Percentiles rank a stretch among this genome's conserved stretches.
Conservation (phyloP, 2,329 filamentous ascomycete genomes). For the Calonectria pseudoreteaudii region DNA sequence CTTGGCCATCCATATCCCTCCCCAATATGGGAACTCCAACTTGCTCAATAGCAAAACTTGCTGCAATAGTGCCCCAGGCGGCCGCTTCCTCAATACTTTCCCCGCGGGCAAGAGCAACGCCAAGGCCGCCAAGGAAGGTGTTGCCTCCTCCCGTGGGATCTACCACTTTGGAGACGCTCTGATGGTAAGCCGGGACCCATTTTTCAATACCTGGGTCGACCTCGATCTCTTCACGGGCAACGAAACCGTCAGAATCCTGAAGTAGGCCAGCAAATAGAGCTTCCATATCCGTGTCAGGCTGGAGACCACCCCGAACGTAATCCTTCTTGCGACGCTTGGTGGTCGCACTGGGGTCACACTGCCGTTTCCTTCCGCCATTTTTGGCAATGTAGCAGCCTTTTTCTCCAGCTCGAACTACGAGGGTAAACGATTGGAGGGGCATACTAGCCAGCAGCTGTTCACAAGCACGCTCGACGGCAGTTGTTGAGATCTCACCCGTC, state of each 20-base stretch:
- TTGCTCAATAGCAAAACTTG: constrained; percentile 95
- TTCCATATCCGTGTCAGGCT: constrained; percentile 72
- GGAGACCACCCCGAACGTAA: constrained; percentile 63
- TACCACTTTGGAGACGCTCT: constrained; percentile 68
- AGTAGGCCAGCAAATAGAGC: constrained; percentile 70
- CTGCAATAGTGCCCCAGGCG: constrained; percentile 82
- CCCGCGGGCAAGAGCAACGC: constrained; percentile 70
- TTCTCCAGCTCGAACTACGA: constrained; percentile 78
- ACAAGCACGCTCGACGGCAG: constrained; percentile 68
- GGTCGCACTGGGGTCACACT: constrained; percentile 39
- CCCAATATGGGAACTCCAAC: constrained; percentile 80
- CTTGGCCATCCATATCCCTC: constrained; percentile 56
- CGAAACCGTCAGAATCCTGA: constrained; percentile 63
- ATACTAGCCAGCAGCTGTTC: constrained; percentile 73
- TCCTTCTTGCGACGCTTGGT: constrained; percentile 56
- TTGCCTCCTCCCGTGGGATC: constrained; percentile 97
- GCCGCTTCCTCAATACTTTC: constrained; percentile 76
- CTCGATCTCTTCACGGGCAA: constrained; percentile 69
- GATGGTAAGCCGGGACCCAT: constrained; percentile 86
- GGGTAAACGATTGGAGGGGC: constrained; percentile 72
- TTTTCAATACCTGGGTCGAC: constrained; percentile 73
- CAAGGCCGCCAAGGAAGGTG: constrained; percentile 78
- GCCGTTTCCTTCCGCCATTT: constrained; percentile 65
- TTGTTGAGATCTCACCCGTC: constrained; percentile 65
- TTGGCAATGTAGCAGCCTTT: constrained; percentile 76